Base-by-base conservation (phyloP, 345 rosid genomes). In the Toxicodendron radicans region DNA sequence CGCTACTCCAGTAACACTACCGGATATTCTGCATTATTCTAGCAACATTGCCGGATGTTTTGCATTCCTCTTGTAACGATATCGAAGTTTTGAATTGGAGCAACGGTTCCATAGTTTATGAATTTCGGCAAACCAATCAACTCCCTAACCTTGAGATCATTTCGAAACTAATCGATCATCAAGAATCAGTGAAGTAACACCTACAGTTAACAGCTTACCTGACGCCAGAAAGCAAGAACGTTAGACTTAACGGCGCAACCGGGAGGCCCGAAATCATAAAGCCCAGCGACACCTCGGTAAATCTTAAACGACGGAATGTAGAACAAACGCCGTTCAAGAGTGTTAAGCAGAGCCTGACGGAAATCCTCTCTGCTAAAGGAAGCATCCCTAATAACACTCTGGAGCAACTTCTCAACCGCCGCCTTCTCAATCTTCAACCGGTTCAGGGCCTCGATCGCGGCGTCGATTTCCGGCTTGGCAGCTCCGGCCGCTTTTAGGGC, bases 141-240 rank as follows among this genome's bases (percentile, higher is more conserved):
- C 30, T 27, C 30, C 30, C 30, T 27, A 27, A 27, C 30, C 30
- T 1, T 12, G 54, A 3, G n/a, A 51, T 51, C 18, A 51, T 4
- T 59, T 59, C 18, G 38, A 24, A 11, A 3, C 7, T 12, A 48
- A 48, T 14, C 3, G 52, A 16, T n/a, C 17, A 16, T 5, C 7
- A 38, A 38, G 18, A 7, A 45, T 23, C 5, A 11, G 16, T 35
- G n/a, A n/a, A n/a, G n/a, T n/a, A 17, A 58, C 61, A 20, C 4
- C 33, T 7, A 3, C n/a, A 54, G 17, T 27, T 61, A 18, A 14
- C 4, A 4, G 49, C 79, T 70, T 75, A 91, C 98, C 89, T 94
- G 98, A 68, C 97, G 99, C 99, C 97, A 95, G 75, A 90, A 91
- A 64, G 89, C 83, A 41, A 95, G 91, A 46, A 95, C 92, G 66